Evolutionary conservation across 805 yeast species (phyloP).

Genomic region (Yarrowia alimentaria): DNA sequence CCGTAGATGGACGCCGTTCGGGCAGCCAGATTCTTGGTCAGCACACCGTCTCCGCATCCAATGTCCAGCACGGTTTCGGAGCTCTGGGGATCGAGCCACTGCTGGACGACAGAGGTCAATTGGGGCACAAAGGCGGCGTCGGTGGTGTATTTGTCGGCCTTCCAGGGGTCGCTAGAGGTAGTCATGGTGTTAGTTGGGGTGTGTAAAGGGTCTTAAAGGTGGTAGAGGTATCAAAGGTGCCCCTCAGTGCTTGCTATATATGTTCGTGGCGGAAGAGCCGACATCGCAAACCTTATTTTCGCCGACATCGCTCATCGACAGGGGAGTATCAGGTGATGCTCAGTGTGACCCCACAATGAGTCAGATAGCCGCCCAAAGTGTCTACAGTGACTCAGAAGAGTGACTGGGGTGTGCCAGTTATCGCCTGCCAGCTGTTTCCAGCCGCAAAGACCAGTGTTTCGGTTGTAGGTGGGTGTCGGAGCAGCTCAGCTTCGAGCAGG

Average conservation of each 20-base stretch:
- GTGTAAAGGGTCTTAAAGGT: too few relatives aligned
- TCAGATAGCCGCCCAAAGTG: too few relatives aligned
- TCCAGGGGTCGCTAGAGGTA: slow-evolving; percentile 21
- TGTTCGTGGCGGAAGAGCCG: background rate
- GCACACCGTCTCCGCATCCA: slow-evolving; percentile 48
- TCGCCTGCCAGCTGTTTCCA: too few relatives aligned
- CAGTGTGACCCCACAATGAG: too few relatives aligned
- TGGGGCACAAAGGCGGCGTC: slow-evolving; percentile 27
- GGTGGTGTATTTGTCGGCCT: slow-evolving; percentile 18
- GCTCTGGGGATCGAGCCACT: slow-evolving; percentile 35
- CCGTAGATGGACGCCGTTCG: slow-evolving; percentile 1
- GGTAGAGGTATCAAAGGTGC: too few relatives aligned
- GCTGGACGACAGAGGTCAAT: slow-evolving; percentile 18
- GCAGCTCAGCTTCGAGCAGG: too few relatives aligned
- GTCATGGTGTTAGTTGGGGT: background rate
- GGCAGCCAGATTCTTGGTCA: slow-evolving; percentile 40
- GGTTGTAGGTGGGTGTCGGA: too few relatives aligned
- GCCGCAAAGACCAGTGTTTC: too few relatives aligned
- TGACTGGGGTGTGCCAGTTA: too few relatives aligned
- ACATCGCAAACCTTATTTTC: slow-evolving; percentile 1
- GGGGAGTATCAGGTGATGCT: too few relatives aligned
- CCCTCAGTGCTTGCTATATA: too few relatives aligned
- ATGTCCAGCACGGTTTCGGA: slow-evolving; percentile 42
- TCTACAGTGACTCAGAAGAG: too few relatives aligned
- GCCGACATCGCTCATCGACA: background rate